Percentiles rank a stretch among this genome's conserved stretches.
These are phyloP conservation scores for Podospora appendiculata DNA, from an alignment of 495 filamentous ascomycete genomes.

Conservation along the genomic window DNA sequence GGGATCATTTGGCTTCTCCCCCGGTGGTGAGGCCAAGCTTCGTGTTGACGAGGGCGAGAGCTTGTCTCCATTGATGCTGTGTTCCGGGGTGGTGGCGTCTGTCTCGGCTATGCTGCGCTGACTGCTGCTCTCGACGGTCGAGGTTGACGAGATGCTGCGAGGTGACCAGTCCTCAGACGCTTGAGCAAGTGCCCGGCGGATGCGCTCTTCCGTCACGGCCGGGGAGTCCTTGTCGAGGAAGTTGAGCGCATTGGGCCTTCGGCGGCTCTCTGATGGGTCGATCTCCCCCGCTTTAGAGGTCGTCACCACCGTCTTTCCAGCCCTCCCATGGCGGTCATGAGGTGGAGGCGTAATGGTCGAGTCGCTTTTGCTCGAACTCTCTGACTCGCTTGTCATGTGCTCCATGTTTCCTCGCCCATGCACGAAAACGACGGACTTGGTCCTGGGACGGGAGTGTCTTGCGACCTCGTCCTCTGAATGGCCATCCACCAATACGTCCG, in stretches of 20 bases:
- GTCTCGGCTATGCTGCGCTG: conserved; percentile 30
- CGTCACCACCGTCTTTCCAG: background rate
- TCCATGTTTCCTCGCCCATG: background rate
- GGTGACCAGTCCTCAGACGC: conserved; percentile 20
- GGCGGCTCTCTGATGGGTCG: background rate
- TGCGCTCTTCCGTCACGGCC: conserved; percentile 19
- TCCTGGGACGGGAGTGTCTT: background rate
- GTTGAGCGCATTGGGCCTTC: conserved; percentile 20
- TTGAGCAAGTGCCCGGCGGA: conserved; percentile 21
- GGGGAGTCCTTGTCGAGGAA: conserved; percentile 28
- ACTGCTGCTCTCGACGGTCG: conserved; percentile 29
- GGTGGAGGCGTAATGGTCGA: background rate
- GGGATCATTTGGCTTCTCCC: background rate
- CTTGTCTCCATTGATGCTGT: conserved; percentile 21
- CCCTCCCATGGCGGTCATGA: background rate
- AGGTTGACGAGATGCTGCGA: conserved; percentile 24
- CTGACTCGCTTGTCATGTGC: background rate
- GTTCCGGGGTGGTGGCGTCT: conserved; percentile 38
- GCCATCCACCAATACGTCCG: too few species aligned
- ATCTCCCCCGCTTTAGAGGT: background rate
- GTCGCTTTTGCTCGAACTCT: background rate
- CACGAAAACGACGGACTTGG: background rate
- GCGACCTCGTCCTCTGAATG: background rate
- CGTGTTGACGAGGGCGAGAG: background rate
- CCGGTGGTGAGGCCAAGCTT: background rate